Percentiles rank a stretch among this genome's conserved stretches.
These are phyloP conservation scores for Boletus mariae DNA, from an alignment of 1,284 basidiomycete genomes.

Conservation along the genomic window DNA sequence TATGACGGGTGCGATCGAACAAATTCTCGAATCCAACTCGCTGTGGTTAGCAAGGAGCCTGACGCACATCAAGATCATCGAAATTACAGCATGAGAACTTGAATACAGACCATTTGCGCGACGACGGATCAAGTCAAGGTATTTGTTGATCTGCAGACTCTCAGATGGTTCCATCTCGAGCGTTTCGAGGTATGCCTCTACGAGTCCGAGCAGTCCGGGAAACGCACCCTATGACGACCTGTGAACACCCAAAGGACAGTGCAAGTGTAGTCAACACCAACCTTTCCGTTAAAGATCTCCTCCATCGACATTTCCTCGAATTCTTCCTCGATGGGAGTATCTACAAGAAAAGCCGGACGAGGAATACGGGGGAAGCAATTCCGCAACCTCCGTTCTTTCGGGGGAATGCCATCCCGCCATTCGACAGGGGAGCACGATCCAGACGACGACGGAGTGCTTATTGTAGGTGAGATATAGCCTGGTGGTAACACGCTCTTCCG, in stretches of 20 bases:
- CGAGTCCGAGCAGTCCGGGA: slow-evolving; percentile 84
- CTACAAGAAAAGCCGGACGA: slow-evolving; percentile 41
- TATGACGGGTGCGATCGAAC: slow-evolving; percentile 88
- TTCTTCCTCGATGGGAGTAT: slow-evolving; percentile 69
- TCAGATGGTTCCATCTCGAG: slow-evolving; percentile 74
- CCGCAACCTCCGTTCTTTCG: slow-evolving; percentile 61
- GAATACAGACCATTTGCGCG: slow-evolving; percentile 71
- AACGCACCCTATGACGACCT: slow-evolving; percentile 53
- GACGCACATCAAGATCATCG: slow-evolving; percentile 10
- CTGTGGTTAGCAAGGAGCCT: slow-evolving; percentile 87
- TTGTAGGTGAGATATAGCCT: slow-evolving; percentile 38
- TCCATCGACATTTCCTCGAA: slow-evolving; percentile 90
- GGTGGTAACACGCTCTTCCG: slow-evolving; percentile 81
- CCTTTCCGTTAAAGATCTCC: slow-evolving; percentile 94
- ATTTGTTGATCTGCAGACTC: slow-evolving; percentile 67
- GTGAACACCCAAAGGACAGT: slow-evolving; percentile 2
- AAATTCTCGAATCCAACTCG: slow-evolving; percentile 92
- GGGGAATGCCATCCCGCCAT: slow-evolving; percentile 24
- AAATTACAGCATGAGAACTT: not conserved
- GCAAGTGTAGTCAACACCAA: slow-evolving; percentile 26
- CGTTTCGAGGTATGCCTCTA: slow-evolving; percentile 85
- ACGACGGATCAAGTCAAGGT: slow-evolving; percentile 75
- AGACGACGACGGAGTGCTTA: slow-evolving; percentile 49
- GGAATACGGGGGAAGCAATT: slow-evolving; percentile 68
- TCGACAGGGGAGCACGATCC: slow-evolving; percentile 49